Evolutionary conservation across 495 filamentous ascomycete genomes (phyloP), one percentile per base, ranked within the genome.

Genomic region (Aspergillus coremiiformis): DNA sequence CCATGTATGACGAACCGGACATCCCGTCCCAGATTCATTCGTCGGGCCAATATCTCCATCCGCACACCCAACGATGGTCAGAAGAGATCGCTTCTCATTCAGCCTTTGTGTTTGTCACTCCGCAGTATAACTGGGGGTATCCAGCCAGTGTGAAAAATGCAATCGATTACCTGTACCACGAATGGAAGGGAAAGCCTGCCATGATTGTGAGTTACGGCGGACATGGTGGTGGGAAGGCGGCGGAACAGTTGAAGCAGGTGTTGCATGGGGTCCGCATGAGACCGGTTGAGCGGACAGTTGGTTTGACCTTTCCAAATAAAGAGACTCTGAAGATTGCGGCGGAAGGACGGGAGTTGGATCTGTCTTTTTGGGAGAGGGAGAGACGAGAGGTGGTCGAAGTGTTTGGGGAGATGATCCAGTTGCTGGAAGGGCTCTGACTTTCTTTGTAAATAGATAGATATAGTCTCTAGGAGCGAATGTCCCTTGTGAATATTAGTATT

Each of bases 131-230:
- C 62, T 79, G 74, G 73, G 67, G 73, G 15, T 66, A 77, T 32
- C 69, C 79, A 0, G 80, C 78, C 0, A 74, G 69, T 24, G 54
- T 80, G 39, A 84, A 84, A 67, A 83, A 84, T 59, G 82, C 82
- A 14, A 74, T 84, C 42, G 81, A 84, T 58, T 83, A 81, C 57
- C 69, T 85, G 0, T 66, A 68, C 39, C 57, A 79, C 54, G 81
- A 85, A 60, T 84, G 81, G 81, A 71, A 62, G 47, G 78, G 75
- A 23, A 84, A 84, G 63, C 75, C 80, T 0, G 75, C 74, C 17
- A 67, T 65, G 48, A 71, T 83, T 52, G 72, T 84, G 12, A 76
- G 66, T 47, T 83, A 82, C 65, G 80, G 80, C 3, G 67, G 73
- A 0, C 47, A 68, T 41, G 78, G 78, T 15, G 79, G 79, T 30